Conservation (phyloP, 768 basidiomycete species). For the Boletus rubescentipes region DNA sequence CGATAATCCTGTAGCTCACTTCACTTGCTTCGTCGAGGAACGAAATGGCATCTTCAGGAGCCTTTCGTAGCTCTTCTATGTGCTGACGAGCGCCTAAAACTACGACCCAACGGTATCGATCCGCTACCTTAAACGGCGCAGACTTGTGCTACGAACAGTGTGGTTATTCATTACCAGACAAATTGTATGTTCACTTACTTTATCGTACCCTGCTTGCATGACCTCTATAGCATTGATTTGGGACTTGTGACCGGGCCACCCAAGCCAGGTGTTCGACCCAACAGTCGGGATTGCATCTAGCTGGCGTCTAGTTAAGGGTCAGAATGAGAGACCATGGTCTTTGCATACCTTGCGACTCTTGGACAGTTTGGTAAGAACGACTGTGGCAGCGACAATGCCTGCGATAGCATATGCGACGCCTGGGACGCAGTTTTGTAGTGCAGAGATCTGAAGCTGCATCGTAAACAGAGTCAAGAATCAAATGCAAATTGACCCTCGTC, state of each 20-base stretch:
- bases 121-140: constrained; percentile 16
- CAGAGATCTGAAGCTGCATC: no score
- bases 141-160: constrained; percentile 27
- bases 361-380: constrained; percentile 4
- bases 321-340: no score
- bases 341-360: constrained; percentile 3
- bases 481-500: no score
- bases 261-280: constrained; percentile 24
- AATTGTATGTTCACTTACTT: constrained; percentile 17
- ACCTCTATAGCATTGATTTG: constrained; percentile 29
- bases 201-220: no score
- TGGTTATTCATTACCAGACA: not conserved
- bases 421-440: not conserved
- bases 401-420: constrained; percentile 4
- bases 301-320: constrained; percentile 5
- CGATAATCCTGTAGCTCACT: constrained; percentile 28
- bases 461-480: not conserved
- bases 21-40: constrained; percentile 29
- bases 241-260: no score
- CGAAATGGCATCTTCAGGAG: constrained; percentile 40
- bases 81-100: no score
- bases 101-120: no score
- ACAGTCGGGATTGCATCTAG: constrained; percentile 32
- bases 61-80: constrained; percentile 17
- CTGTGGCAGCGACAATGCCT: not conserved